Conservation (phyloP, 345 rosid genomes). For the Eucalyptus melliodora region DNA sequence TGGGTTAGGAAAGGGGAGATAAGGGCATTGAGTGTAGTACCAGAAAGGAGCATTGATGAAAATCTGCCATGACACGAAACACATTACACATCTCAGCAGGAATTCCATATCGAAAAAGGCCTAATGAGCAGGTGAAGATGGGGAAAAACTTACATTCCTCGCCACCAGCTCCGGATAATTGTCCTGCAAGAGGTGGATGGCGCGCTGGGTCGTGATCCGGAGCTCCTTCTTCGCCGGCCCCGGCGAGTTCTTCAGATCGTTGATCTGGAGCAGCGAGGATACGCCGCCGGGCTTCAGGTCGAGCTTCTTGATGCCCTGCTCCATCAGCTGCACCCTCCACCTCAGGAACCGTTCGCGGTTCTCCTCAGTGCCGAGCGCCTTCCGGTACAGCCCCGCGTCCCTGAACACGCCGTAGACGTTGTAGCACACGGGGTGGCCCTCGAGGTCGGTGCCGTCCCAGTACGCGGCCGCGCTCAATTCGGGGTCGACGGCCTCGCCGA, state of each 20-base stretch:
- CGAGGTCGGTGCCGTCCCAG: slow-evolving; percentile 58
- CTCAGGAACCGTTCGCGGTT: slow-evolving; percentile 47
- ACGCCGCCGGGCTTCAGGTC: slow-evolving; percentile 69
- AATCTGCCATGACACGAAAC: slow-evolving; percentile 24
- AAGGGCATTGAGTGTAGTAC: slow-evolving; percentile 61
- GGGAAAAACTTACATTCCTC: slow-evolving; percentile 41
- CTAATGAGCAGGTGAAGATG: not conserved
- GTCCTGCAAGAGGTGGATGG: slow-evolving; percentile 52
- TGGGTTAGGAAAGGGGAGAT: slow-evolving; percentile 70
- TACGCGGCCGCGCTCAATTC: slow-evolving; percentile 40
- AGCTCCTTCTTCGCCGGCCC: slow-evolving; percentile 56
- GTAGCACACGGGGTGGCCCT: slow-evolving; percentile 74
- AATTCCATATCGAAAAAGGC: not conserved
- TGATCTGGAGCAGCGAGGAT: slow-evolving; percentile 71
- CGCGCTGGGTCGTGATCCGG: slow-evolving; percentile 43
- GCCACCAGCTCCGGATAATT: slow-evolving; percentile 84
- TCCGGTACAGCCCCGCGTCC: slow-evolving; percentile 42
- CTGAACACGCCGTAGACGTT: slow-evolving; percentile 48
- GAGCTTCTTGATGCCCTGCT: slow-evolving; percentile 67
- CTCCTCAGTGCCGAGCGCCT: slow-evolving; percentile 52
- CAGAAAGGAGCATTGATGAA: slow-evolving; percentile 86
- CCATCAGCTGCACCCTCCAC: slow-evolving; percentile 85
- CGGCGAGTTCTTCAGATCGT: slow-evolving; percentile 69
- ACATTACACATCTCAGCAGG: not conserved
- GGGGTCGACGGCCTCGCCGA: slow-evolving; percentile 38